Base-by-base conservation (phyloP, 2,329 filamentous ascomycete genomes). In the Dactylellina leptospora region DNA sequence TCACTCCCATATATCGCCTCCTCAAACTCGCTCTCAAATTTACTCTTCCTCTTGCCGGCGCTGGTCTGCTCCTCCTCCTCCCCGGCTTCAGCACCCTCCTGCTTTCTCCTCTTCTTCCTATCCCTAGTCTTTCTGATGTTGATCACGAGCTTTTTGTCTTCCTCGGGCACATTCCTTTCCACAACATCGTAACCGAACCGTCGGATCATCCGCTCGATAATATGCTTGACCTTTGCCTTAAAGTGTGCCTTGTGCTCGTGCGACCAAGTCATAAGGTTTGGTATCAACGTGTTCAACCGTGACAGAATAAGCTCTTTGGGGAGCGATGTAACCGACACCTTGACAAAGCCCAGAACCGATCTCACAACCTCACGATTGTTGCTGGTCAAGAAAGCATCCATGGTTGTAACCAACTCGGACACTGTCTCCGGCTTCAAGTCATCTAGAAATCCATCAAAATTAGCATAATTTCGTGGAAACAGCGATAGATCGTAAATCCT, bases 191-290 rank as follows among this genome's bases (percentile, higher is more conserved):
- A 90, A 50, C 95, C 93, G 78, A 97, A 97, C 63, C 93, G 88
- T 50, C 93, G 87, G 20, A 97, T 90, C 85, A 97, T 92, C 56
- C 95, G 88, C 82, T 99, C 95, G 13, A 99, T 83, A 74, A 99
- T 97, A 78, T 97, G 93, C 86, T 97, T 97, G 76, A 99, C 93
- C 83, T 97, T 99, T 53, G 91, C 89, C 78, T 93, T 92, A 82
- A 99, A 95, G 79, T 96, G 92, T 10, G 92, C 92, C 82, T 97
- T 97, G 83, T 99, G 96, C 81, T 99, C 95, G 80, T 97, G 92
- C 78, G 90, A 93, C 93, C 95, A 99, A 42, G 93, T 87, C 84
- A 97, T 91, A 18, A 97, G 84, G 80, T 96, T 96, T 2, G 93
- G 91, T 1, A 99, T 86, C 50, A 99, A 84, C 0, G 88, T 87